Evolutionary conservation across 2,329 filamentous ascomycete species (phyloP), one percentile per base, ranked within the genome.

Genomic region (Colletotrichum sp.): DNA sequence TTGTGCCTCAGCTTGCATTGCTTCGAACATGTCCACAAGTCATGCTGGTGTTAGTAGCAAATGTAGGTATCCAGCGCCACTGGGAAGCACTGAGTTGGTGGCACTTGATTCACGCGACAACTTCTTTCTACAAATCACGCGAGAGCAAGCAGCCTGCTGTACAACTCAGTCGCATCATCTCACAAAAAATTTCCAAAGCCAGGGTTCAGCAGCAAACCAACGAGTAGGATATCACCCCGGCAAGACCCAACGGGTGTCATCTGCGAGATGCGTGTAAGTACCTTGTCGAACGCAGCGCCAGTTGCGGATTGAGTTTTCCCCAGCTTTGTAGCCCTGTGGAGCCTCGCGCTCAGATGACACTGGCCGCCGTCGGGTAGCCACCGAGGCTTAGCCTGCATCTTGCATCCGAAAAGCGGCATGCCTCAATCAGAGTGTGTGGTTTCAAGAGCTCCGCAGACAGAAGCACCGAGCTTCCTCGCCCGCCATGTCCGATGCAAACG

Each of bases 311-410:
- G 62, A 72, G 72, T 67, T 74, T 69, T 26, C 70, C 68, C 74
- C 74, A 64, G 70, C 34, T 32, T 73, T 28, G 68, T 24, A 62
- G 57, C 55, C 59, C 18, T 70, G 64, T 76, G 73, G 73, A 65
- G 73, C 70, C 44, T 28, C 15, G 57, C 64, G 70, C 64, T 69
- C 64, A 74, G 57, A 74, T 69, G 70, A 60, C 62, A 75, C 75
- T 75, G 71, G 36, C 62, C 44, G 26, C 21, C 63, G 16, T 57
- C 70, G 70, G 72, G 30, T 59, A 60, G 70, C 57, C 70, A 63
- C 34, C 44, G 64, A 73, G 69, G 70, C 68, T 76, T 73, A 59
- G 65, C 75, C 44, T 52, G 74, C 75, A 39, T 76, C 57, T 64
- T 57, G 62, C 67, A 36, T 49, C 24, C 59, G 71, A 73, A 55